phyloP scores from a whole-genome alignment of 2,329 filamentous ascomycete species.

The Microcyclospora pomicola region DNA sequence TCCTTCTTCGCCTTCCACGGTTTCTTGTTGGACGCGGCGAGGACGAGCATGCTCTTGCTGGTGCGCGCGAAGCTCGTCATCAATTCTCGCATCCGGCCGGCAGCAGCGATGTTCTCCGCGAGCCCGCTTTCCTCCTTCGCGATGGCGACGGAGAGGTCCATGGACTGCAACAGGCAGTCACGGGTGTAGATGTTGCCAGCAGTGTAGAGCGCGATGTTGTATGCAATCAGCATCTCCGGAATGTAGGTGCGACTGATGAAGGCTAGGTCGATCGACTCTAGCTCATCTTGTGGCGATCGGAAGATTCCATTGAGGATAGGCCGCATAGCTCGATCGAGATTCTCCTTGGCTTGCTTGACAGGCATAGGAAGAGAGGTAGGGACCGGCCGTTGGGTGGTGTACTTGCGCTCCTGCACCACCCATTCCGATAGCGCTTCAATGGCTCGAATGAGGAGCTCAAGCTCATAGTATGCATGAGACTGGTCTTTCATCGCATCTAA shows the following conservation, averaged over 20 bases:
- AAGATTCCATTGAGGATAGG: constrained; percentile 23
- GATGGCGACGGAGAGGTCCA: constrained; percentile 68
- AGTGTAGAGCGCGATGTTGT: constrained; percentile 67
- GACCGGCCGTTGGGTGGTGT: constrained; percentile 13
- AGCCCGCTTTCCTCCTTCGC: constrained; percentile 32
- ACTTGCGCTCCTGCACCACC: constrained; percentile 28
- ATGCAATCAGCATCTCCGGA: constrained; percentile 73
- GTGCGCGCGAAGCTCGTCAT: constrained; percentile 54
- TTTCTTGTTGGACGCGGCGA: constrained; percentile 28
- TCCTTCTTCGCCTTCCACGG: constrained; percentile 30
- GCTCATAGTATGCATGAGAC: constrained; percentile 27
- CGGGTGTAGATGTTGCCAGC: constrained; percentile 61
- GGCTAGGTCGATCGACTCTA: constrained; percentile 47
- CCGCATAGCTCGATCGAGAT: constrained; percentile 26
- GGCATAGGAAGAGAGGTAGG: constrained; percentile 11
- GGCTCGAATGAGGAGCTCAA: constrained; percentile 29
- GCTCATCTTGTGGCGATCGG: constrained; percentile 21
- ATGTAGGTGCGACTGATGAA: constrained; percentile 64
- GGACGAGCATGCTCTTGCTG: constrained; percentile 54
- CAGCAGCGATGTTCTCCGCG: constrained; percentile 24
- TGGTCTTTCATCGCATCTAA: constrained; percentile 5
- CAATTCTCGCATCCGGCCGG: constrained; percentile 31
- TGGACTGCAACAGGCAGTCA: constrained; percentile 65
- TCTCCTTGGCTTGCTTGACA: constrained; percentile 26
- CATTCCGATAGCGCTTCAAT: constrained; percentile 30